Evolutionary conservation across 345 rosid genomes (phyloP).

Genomic region (Sisymbrium irio): DNA sequence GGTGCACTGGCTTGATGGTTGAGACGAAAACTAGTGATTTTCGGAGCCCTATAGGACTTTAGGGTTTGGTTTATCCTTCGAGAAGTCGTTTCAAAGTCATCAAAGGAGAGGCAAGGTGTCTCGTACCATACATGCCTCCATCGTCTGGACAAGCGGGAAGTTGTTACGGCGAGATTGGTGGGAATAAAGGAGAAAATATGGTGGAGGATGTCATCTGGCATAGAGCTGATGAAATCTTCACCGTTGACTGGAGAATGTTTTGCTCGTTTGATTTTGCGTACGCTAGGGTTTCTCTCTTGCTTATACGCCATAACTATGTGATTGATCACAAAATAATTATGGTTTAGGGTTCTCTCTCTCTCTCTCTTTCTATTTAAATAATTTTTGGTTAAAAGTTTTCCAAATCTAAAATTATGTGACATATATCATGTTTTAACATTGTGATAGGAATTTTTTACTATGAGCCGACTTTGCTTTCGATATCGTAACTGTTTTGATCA

Average conservation of each 20-base stretch:
- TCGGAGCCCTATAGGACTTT: neutral
- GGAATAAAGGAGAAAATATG: neutral
- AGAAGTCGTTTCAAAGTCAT: neutral
- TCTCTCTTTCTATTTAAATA: neutral
- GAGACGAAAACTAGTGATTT: neutral
- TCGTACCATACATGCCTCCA: neutral
- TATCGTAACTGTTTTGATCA: no score
- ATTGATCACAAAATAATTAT: neutral
- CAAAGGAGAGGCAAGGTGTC: neutral
- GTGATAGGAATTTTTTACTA: no score
- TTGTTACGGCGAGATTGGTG: neutral
- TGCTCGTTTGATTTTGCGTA: neutral
- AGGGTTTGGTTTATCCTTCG: neutral
- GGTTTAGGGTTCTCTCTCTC: neutral
- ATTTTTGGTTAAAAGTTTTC: no score
- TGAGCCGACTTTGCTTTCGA: no score
- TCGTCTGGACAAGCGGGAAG: neutral
- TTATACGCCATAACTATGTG: neutral
- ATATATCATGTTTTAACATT: no score
- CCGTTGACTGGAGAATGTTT: neutral
- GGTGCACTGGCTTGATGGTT: neutral
- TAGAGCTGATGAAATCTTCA: neutral
- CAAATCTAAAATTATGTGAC: no score
- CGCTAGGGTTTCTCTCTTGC: neutral
- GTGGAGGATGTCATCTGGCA: neutral